Evolutionary conservation across 2,329 filamentous ascomycete species (phyloP).

Genomic region (Penicillium italicum): DNA sequence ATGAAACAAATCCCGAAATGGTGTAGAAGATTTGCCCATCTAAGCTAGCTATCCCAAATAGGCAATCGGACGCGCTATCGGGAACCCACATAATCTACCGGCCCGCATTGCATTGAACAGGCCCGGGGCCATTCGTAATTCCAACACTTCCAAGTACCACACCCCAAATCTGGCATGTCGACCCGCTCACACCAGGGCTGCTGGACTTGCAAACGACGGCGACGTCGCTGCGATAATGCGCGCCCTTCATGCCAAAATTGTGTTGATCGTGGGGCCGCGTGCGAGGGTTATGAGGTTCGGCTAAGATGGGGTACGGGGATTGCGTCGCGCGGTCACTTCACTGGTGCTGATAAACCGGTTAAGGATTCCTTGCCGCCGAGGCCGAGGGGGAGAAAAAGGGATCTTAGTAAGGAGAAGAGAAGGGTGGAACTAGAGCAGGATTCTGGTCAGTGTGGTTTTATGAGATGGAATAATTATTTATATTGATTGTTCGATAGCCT

Average conservation of each 20-base stretch:
- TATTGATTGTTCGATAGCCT: background rate
- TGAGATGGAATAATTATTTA: no score
- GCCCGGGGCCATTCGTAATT: background rate
- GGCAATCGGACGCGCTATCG: background rate
- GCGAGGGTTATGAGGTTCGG: conserved; percentile 33
- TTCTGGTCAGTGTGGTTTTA: conserved; percentile 3
- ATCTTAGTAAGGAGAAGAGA: conserved; percentile 21
- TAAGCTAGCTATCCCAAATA: background rate
- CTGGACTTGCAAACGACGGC: conserved; percentile 32
- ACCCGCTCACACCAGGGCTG: conserved; percentile 30
- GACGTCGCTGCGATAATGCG: conserved; percentile 28
- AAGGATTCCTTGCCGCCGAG: conserved; percentile 23
- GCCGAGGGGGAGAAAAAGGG: conserved; percentile 26
- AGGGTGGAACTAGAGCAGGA: background rate
- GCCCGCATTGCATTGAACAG: background rate
- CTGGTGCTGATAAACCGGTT: conserved; percentile 28
- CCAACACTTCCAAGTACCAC: background rate
- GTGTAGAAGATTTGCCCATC: no score
- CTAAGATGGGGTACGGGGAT: conserved; percentile 32
- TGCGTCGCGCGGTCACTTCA: conserved; percentile 32
- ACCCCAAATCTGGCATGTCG: conserved; percentile 26
- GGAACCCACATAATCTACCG: background rate
- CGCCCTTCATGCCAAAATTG: conserved; percentile 28
- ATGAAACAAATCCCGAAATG: no score
- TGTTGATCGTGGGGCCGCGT: conserved; percentile 20